Evolutionary conservation across 176 grass and related monocot species (phyloP).

Genomic region (Aegilops umbellulata): DNA sequence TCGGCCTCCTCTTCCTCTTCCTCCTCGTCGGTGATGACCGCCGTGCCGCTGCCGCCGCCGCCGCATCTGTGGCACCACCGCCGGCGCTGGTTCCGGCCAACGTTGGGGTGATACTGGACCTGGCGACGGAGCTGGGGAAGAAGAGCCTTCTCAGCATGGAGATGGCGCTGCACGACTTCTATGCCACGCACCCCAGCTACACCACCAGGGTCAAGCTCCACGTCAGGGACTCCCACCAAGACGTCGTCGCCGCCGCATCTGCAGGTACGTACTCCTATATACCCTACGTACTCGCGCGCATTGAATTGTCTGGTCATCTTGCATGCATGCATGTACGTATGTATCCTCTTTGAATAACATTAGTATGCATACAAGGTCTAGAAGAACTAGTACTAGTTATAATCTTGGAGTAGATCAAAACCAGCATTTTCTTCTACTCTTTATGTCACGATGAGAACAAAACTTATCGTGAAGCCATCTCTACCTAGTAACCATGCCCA

Average conservation of each 20-base stretch:
- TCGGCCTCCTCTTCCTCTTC: not conserved
- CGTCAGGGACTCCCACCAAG: constrained; percentile 27
- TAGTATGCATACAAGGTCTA: too few species aligned
- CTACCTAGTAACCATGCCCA: too few species aligned
- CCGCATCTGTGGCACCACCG: not conserved
- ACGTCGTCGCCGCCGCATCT: constrained; percentile 7
- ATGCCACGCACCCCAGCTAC: constrained; percentile 24
- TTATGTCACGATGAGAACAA: too few species aligned
- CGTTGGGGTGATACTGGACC: constrained; percentile 47
- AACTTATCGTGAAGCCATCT: too few species aligned
- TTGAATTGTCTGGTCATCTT: too few species aligned
- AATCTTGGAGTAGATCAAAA: too few species aligned
- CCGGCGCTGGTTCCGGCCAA: not conserved
- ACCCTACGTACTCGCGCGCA: too few species aligned
- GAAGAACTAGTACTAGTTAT: too few species aligned
- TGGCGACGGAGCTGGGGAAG: constrained; percentile 25
- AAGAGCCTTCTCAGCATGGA: constrained; percentile 29
- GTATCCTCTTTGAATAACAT: too few species aligned
- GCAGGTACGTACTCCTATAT: too few species aligned
- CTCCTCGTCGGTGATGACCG: not conserved
- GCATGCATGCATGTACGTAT: too few species aligned
- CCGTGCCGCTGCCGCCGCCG: not conserved
- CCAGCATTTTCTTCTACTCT: too few species aligned
- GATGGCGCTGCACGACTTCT: constrained; percentile 58
- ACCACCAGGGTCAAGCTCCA: not conserved